Evolutionary conservation across 2,329 filamentous ascomycete species (phyloP), one percentile per base, ranked within the genome.

Genomic region (Diaporthe capsici): DNA sequence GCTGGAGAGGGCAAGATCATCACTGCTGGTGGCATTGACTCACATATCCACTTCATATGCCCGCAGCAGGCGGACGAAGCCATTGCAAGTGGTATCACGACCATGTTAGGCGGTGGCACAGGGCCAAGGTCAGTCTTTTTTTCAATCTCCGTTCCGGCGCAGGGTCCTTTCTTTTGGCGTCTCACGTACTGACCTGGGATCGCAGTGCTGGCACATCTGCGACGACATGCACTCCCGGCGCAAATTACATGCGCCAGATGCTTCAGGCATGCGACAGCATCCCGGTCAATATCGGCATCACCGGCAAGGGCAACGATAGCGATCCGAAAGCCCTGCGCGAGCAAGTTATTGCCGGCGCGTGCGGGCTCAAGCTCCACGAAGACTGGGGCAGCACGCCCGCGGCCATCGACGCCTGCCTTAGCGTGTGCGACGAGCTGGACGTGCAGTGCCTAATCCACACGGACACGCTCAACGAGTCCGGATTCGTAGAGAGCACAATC

Each of bases 371-470:
- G 84, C 88, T 98, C 9, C 96, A 98, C 84, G 96, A 98, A 85
- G 96, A 98, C 84, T 98, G 96, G 96, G 96, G 96, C 72, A 92
- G 90, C 31, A 98, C 96, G 1, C 96, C 96, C 0, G 94, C 95
- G 1, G 95, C 95, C 31, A 98, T 98, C 81, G 96, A 98, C 83
- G 89, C 93, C 2, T 98, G 96, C 81, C 89, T 98, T 15, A 86
- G 86, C 1, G 94, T 98, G 58, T 98, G 96, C 83, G 96, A 98
- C 80, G 94, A 98, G 82, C 91, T 95, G 73, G 96, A 98, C 81
- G 91, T 98, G 37, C 96, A 98, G 84, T 97, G 94, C 78, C 91
- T 98, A 78, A 97, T 98, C 80, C 96, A 98, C 83, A 98, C 96
- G 0, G 96, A 98, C 84, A 98, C 96, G 0, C 90, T 98, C 77